Base-by-base conservation (phyloP, 495 filamentous ascomycete genomes). In the Daldinia concentrica region DNA sequence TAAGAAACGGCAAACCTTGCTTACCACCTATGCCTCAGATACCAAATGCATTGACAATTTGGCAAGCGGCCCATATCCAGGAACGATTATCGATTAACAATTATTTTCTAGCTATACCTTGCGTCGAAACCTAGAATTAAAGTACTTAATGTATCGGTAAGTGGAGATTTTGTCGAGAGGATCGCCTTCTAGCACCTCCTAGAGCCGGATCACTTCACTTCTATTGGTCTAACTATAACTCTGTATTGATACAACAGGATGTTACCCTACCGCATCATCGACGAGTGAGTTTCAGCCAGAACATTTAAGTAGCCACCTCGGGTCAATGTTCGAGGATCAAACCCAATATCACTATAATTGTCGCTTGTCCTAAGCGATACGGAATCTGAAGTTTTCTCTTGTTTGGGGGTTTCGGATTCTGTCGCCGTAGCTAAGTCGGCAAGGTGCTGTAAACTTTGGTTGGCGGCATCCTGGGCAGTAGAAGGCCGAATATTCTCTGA, bases 351-450 rank as follows among this genome's bases (percentile, higher is more conserved):
- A 15, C 64, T 62, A 43, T 74, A 77, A 54, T 69, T 74, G 12
- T 76, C 75, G 45, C 72, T 76, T 24, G 72, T 74, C 41, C 74
- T 68, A 17, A 77, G 58, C 5, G 63, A 54, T 7, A 29, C 60
- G 12, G 56, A 27, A n/a, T 72, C 77, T 12, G 62, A 26, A 48
- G 66, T 58, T 15, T 65, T 72, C 22, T 58, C 72, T 14, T 58
- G 48, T 56, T 74, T 76, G 3, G 69, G 26, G 2, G 66, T 59
- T 24, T 77, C 78, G 17, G 57, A 65, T 48, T 79, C 79, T 4
- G 76, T 74, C 6, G 82, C 82, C 8, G 83, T 82, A 3, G 89
- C 90, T 15, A 92, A 76, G 69, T 91, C 89, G 1, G 90, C 90
- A 7, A 91, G 82, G 64, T 89, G 88, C 74, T 90, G 88, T 15